Evolutionary conservation across 2,329 filamentous ascomycete species (phyloP), one percentile per base, ranked within the genome.

Genomic region (Niveomyces coronatus): DNA sequence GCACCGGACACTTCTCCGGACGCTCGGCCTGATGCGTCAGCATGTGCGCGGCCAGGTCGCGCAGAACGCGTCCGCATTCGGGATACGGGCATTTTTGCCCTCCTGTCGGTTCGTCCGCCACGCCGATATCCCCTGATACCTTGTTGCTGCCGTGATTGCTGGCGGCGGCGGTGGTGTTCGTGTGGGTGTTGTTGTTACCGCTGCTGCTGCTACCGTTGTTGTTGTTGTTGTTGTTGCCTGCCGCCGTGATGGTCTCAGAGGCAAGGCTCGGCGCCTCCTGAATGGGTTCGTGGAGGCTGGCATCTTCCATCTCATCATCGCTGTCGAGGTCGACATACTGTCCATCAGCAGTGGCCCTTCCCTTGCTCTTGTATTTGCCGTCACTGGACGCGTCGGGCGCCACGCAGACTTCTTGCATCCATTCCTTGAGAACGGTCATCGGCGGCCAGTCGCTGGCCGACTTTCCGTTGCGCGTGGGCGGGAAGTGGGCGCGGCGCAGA

Each of bases 11-110:
- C 31, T 41, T 41, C 55, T 96, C 89, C 0, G 91, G 91, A 20
- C 91, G 74, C 61, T 95, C 87, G 43, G 82, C 82, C 62, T 93
- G 85, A 57, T 98, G 91, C 1, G 91, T 98, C 48, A 96, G 75
- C 84, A 94, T 93, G 57, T 98, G 91, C 5, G 91, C 87, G 50
- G 91, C 69, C 11, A 81, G 60, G 45, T 80, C 76, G 48, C 79
- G 76, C 56, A 76, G 75, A 5, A 73, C 63, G 26, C 71, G 68
- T 10, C 71, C 73, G 44, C 73, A 77, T 31, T 75, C 71, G 2
- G 72, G 68, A 41, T 73, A 67, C 16, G 71, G 70, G 46, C 73
- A 76, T 17, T 34, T 39, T 39, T 39, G 37, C n/a, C 37, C 37
- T n/a, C 37, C 37, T 19, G 38, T 26, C 16, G 38, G 32, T 10